Conservation (phyloP, 805 yeast species). For the Candida coquimbonensis region DNA sequence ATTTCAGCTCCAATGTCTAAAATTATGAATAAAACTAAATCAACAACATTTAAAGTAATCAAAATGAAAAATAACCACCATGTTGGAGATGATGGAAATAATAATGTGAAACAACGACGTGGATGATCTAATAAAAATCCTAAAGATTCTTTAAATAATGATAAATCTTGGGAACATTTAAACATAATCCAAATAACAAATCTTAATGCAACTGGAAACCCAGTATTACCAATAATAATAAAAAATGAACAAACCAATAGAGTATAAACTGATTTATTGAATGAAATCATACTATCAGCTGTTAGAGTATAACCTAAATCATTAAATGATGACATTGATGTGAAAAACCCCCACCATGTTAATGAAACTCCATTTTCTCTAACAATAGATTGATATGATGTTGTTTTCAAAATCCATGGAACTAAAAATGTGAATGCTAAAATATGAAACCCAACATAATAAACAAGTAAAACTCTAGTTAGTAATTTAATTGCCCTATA, state of each 20-base stretch:
- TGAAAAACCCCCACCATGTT: slow-evolving; percentile 91
- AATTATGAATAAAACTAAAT: slow-evolving; percentile 71
- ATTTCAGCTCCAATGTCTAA: slow-evolving; percentile 57
- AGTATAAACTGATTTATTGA: slow-evolving; percentile 56
- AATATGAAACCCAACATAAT: slow-evolving; percentile 73
- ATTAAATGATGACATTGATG: slow-evolving; percentile 71
- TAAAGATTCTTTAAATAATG: slow-evolving; percentile 63
- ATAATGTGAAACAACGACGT: slow-evolving; percentile 87
- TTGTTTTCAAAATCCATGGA: slow-evolving; percentile 49
- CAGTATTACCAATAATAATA: slow-evolving; percentile 89
- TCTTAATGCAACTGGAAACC: slow-evolving; percentile 80
- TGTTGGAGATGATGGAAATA: slow-evolving; percentile 89
- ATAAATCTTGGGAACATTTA: slow-evolving; percentile 58
- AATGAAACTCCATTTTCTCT: slow-evolving; percentile 58
- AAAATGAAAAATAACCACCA: slow-evolving; percentile 87
- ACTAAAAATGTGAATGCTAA: slow-evolving; percentile 45
- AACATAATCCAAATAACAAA: slow-evolving; percentile 75
- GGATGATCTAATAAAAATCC: slow-evolving; percentile 92
- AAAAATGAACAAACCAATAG: slow-evolving; percentile 60
- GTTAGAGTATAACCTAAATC: slow-evolving; percentile 82
- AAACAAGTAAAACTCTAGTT: slow-evolving; percentile 53
- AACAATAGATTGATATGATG: slow-evolving; percentile 37
- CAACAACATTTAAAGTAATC: slow-evolving; percentile 65
- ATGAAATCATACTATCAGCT: slow-evolving; percentile 71
- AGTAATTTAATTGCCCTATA: slow-evolving; percentile 81